Conservation (phyloP, 495 filamentous ascomycete species). For the Cercophora sp. region DNA sequence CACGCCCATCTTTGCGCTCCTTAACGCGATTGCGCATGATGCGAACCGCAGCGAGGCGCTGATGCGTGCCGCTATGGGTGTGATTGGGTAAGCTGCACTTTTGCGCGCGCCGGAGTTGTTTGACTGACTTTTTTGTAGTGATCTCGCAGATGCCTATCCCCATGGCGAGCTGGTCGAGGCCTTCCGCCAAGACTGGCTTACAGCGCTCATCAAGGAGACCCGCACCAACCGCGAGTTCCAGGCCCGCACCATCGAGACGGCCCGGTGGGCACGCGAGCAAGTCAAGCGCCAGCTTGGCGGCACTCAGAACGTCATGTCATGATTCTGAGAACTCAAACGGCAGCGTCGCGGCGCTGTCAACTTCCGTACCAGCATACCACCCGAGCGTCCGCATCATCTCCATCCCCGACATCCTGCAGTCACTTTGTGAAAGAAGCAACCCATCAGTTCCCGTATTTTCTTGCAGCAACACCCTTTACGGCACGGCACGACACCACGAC, state of each 20-base stretch:
- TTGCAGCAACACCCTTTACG: constrained; percentile 19
- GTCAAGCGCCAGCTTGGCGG: constrained; percentile 83
- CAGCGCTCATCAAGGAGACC: constrained; percentile 78
- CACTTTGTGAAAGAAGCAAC: constrained; percentile 11
- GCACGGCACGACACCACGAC: constrained; percentile 26
- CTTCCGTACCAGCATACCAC: too few species aligned
- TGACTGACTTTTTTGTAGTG: constrained; percentile 49
- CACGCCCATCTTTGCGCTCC: constrained; percentile 81
- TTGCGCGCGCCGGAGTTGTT: too few species aligned
- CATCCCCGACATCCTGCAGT: too few species aligned
- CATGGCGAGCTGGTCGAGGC: constrained; percentile 76
- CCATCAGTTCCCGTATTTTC: constrained; percentile 13
- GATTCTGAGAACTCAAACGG: too few species aligned
- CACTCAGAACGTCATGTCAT: constrained; percentile 41
- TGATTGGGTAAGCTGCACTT: constrained; percentile 77
- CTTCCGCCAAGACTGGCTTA: constrained; percentile 90
- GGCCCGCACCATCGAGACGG: constrained; percentile 82
- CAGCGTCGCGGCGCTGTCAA: too few species aligned
- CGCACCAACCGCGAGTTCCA: constrained; percentile 79
- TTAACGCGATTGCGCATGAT: constrained; percentile 77
- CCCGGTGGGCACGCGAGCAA: constrained; percentile 95
- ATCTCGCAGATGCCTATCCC: constrained; percentile 90
- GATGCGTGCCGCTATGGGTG: constrained; percentile 90
- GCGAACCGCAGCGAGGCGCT: constrained; percentile 84
- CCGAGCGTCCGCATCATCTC: too few species aligned